Percentiles rank a stretch among this genome's conserved stretches.
phyloP scores from a whole-genome alignment of 2,329 filamentous ascomycete genomes.

The Beauveria sp. region DNA sequence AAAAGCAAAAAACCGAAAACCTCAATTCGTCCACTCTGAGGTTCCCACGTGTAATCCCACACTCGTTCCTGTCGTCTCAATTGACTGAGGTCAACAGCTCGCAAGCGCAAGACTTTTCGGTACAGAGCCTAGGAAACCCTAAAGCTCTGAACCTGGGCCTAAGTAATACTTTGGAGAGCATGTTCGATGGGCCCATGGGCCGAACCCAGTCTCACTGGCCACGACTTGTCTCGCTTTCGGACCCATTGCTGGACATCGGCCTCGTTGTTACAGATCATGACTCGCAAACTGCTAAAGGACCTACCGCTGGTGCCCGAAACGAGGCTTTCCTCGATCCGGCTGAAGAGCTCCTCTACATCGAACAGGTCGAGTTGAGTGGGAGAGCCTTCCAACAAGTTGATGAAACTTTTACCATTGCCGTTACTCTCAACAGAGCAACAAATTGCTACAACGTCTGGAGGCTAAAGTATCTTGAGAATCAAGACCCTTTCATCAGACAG shows the following conservation, averaged over 20 bases:
- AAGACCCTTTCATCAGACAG: conserved; percentile 44
- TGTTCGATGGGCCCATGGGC: conserved; percentile 48
- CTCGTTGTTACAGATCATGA: conserved; percentile 61
- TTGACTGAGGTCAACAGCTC: conserved; percentile 45
- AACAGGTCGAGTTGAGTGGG: conserved; percentile 54
- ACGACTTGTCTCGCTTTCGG: conserved; percentile 73
- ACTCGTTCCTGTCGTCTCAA: conserved; percentile 73
- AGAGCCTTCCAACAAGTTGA: conserved; percentile 26
- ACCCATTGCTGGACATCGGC: conserved; percentile 79
- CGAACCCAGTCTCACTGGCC: conserved; percentile 57
- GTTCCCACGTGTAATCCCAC: conserved; percentile 61
- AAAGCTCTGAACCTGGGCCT: conserved; percentile 46
- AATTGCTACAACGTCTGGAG: conserved; percentile 81
- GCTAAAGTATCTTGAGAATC: conserved; percentile 66
- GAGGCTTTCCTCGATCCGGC: conserved; percentile 58
- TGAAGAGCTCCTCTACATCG: conserved; percentile 81
- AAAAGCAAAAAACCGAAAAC: conserved; percentile 55
- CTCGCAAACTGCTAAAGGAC: conserved; percentile 23
- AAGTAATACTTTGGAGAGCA: conserved; percentile 47
- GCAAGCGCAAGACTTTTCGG: conserved; percentile 46
- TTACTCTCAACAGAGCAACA: conserved; percentile 73
- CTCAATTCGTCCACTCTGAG: conserved; percentile 45
- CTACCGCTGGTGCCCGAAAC: conserved; percentile 31
- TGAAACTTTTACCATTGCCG: conserved; percentile 59
- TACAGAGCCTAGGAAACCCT: conserved; percentile 47